Evolutionary conservation across 257 asterid species (phyloP).

Genomic region (Capsicum rhomboideum): DNA sequence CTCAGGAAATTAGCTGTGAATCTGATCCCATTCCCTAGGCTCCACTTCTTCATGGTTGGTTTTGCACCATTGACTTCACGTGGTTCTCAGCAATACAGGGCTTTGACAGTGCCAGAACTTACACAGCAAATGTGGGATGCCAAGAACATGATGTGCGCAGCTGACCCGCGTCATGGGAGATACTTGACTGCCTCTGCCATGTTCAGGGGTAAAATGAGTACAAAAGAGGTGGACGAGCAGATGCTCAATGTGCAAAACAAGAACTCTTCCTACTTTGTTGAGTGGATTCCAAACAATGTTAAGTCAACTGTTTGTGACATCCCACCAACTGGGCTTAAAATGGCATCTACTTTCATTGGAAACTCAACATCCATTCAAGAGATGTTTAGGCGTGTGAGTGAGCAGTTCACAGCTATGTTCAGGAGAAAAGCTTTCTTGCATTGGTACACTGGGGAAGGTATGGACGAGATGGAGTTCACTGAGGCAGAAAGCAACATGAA

Average conservation of each 20-base stretch:
- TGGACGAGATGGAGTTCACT: constrained; percentile 2
- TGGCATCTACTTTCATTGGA: constrained; percentile 39
- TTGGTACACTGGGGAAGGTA: constrained; percentile 5
- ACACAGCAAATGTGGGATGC: constrained; percentile 5
- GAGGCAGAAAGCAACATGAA: constrained; percentile 6
- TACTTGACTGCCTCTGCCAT: constrained; percentile 4
- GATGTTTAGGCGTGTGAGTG: constrained; percentile 46
- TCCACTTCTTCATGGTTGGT: constrained; percentile 3
- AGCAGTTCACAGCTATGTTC: constrained; percentile 20
- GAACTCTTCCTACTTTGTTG: constrained; percentile 6
- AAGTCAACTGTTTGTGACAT: constrained; percentile 42
- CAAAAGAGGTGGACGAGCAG: neutral
- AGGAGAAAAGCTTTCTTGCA: constrained; percentile 6
- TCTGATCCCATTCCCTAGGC: constrained; percentile 3
- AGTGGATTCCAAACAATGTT: constrained; percentile 33
- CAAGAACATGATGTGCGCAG: constrained; percentile 5
- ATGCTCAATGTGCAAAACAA: neutral
- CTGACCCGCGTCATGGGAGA: constrained; percentile 1
- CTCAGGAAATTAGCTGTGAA: neutral
- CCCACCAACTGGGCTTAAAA: constrained; percentile 36
- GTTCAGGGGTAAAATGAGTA: constrained; percentile 34
- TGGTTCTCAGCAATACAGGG: constrained; percentile 7
- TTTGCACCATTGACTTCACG: constrained; percentile 2
- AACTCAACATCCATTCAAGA: constrained; percentile 44
- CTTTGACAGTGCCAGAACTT: neutral